Conservation (phyloP, 768 basidiomycete genomes). For the Gloeostereum incarnatum region DNA sequence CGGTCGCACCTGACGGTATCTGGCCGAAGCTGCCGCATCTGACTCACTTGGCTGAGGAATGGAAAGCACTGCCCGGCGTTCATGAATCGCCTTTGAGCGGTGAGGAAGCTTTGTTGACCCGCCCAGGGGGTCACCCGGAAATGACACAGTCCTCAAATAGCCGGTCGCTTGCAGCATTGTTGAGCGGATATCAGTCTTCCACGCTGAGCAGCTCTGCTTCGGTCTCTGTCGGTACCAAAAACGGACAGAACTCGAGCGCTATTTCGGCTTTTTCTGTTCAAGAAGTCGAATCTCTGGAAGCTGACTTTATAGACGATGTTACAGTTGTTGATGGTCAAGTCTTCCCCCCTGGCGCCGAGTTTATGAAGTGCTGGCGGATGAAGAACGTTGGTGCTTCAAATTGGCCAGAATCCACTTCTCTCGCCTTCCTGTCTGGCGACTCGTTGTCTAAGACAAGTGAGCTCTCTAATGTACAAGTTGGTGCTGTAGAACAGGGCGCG, state of each 20-base stretch:
- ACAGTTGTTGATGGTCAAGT: constrained; percentile 69
- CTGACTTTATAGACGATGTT: constrained; percentile 53
- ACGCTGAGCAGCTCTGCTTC: background rate
- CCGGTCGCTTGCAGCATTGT: constrained; percentile 21
- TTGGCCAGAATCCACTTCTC: constrained; percentile 63
- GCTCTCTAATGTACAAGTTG: constrained; percentile 34
- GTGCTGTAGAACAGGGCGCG: constrained; percentile 45
- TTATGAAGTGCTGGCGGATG: constrained; percentile 78
- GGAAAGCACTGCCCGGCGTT: background rate
- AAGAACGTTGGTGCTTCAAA: constrained; percentile 49
- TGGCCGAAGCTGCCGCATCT: too few species aligned
- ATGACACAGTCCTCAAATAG: constrained; percentile 8
- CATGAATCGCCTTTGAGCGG: constrained; percentile 19
- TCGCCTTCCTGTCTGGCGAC: constrained; percentile 67
- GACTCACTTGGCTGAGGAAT: too few species aligned
- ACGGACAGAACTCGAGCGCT: background rate
- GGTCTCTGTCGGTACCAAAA: background rate
- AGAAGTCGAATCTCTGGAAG: constrained; percentile 23
- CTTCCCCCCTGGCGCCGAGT: constrained; percentile 79
- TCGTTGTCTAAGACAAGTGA: constrained; percentile 29
- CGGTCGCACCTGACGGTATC: too few species aligned
- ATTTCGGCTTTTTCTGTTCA: too few species aligned
- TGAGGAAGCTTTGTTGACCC: constrained; percentile 18
- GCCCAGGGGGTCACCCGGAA: constrained; percentile 6
- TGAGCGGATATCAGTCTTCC: constrained; percentile 15